Percentiles rank a stretch among this genome's conserved stretches.
Evolutionary conservation across 495 filamentous ascomycete genomes (phyloP).

Genomic region (Aspergillus funiculosus): DNA sequence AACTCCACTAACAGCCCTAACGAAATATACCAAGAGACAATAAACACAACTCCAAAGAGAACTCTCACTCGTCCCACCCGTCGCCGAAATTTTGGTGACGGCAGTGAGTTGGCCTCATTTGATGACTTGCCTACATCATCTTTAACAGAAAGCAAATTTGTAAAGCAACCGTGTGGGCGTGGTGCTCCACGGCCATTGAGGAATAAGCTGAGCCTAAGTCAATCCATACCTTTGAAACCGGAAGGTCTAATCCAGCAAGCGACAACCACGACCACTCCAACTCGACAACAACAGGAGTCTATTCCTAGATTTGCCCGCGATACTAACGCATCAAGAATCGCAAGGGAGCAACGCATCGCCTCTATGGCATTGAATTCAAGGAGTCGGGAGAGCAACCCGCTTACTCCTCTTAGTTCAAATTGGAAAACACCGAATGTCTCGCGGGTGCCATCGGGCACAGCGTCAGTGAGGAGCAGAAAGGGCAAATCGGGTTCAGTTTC

Average conservation of each 20-base stretch:
- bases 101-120: constrained; percentile 84
- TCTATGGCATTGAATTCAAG: constrained; percentile 36
- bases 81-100: constrained; percentile 80
- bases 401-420: constrained; percentile 64
- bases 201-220: constrained; percentile 55
- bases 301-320: constrained; percentile 88
- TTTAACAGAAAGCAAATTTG: constrained; percentile 70
- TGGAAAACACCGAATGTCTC: constrained; percentile 71
- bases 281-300: constrained; percentile 41
- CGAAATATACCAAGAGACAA: constrained; percentile 43
- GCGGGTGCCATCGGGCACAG: constrained; percentile 39
- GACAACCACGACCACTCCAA: constrained; percentile 39
- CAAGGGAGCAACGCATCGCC: constrained; percentile 76
- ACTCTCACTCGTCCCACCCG: constrained; percentile 68
- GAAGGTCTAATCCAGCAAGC: constrained; percentile 53
- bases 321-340: constrained; percentile 83
- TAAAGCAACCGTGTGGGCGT: constrained; percentile 69
- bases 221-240: constrained; percentile 27
- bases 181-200: constrained; percentile 62
- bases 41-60: constrained; percentile 47
- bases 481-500: constrained; percentile 45
- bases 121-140: constrained; percentile 91
- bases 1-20: constrained; percentile 37
- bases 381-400: constrained; percentile 46
- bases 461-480: constrained; percentile 48